Evolutionary conservation across 1,139 yeast species (phyloP).

Genomic region (Scheffersomyces lignicola): DNA sequence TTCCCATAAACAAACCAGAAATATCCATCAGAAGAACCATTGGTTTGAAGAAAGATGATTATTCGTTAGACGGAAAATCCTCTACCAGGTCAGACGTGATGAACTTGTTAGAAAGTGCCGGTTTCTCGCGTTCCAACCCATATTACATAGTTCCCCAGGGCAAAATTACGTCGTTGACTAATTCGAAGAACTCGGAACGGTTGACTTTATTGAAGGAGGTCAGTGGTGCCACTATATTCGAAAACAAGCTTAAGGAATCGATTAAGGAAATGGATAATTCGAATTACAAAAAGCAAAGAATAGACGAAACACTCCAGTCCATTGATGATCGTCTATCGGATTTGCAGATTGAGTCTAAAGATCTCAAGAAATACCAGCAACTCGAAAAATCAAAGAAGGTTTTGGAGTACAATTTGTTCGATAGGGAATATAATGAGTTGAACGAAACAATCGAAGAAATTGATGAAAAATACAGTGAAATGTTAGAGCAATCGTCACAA

Average conservation of each 20-base stretch:
- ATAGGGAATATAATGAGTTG: slow-evolving; percentile 68
- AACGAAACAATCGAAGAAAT: slow-evolving; percentile 59
- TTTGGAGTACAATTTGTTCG: slow-evolving; percentile 73
- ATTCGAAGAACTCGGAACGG: slow-evolving; percentile 84
- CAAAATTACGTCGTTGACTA: slow-evolving; percentile 78
- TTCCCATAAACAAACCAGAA: slow-evolving; percentile 69
- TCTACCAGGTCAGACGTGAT: slow-evolving; percentile 81
- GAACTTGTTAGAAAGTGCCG: slow-evolving; percentile 87
- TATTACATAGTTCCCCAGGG: slow-evolving; percentile 98
- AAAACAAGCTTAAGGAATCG: slow-evolving; percentile 75
- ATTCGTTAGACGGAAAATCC: slow-evolving; percentile 73
- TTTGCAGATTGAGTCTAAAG: slow-evolving; percentile 78
- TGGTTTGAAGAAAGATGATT: slow-evolving; percentile 90
- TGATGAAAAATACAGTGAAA: slow-evolving; percentile 58
- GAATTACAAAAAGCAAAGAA: slow-evolving; percentile 66
- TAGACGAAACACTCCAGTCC: slow-evolving; percentile 69
- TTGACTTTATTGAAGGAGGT: slow-evolving; percentile 81
- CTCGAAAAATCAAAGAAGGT: slow-evolving; percentile 70
- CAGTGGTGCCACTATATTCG: slow-evolving; percentile 94
- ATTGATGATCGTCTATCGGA: slow-evolving; percentile 74
- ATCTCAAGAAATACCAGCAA: slow-evolving; percentile 66
- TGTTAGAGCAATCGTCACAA: slow-evolving; percentile 45
- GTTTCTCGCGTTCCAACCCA: slow-evolving; percentile 87
- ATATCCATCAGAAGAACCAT: slow-evolving; percentile 82
- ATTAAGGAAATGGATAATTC: slow-evolving; percentile 77